Percentiles rank a stretch among this genome's conserved stretches.
phyloP scores from a whole-genome alignment of 192 early-diverging fungal species.

The Ramicandelaber brevisporus region DNA sequence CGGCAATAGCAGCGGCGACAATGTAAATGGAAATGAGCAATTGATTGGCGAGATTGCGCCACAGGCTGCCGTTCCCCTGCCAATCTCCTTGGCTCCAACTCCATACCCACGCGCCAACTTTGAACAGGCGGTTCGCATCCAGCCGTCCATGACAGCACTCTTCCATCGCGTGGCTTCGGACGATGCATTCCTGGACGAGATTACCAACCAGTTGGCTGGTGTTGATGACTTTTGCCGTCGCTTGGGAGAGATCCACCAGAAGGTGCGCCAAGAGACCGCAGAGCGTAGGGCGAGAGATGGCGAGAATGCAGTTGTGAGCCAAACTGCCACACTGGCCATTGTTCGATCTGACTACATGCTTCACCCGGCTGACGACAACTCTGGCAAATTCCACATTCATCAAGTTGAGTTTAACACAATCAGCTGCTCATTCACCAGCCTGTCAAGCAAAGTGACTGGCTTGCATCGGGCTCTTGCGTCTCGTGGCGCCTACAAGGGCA shows the following conservation, averaged over 20 bases:
- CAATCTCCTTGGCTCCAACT: constrained; percentile 64
- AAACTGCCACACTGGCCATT: constrained; percentile 51
- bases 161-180: constrained; percentile 59
- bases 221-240: constrained; percentile 65
- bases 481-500: constrained; percentile 3
- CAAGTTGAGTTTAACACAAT: constrained; percentile 98
- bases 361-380: constrained; percentile 23
- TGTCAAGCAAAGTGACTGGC: constrained; percentile 45
- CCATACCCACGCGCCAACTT: constrained; percentile 51
- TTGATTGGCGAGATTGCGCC: too few relatives aligned
- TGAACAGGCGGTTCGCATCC: constrained; percentile 40
- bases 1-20: too few relatives aligned
- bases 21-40: too few relatives aligned
- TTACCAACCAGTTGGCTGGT: constrained; percentile 10
- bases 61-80: constrained; percentile 50
- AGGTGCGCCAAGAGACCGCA: constrained; percentile 26
- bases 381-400: constrained; percentile 23
- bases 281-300: not conserved
- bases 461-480: not conserved
- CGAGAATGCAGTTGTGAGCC: constrained; percentile 1
- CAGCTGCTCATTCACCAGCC: constrained; percentile 64
- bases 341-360: constrained; percentile 86
- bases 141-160: constrained; percentile 54
- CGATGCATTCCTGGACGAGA: constrained; percentile 36
- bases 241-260: constrained; percentile 51